Evolutionary conservation across 495 filamentous ascomycete genomes (phyloP), one percentile per base, ranked within the genome.

Genomic region (Rhypophila decipiens): DNA sequence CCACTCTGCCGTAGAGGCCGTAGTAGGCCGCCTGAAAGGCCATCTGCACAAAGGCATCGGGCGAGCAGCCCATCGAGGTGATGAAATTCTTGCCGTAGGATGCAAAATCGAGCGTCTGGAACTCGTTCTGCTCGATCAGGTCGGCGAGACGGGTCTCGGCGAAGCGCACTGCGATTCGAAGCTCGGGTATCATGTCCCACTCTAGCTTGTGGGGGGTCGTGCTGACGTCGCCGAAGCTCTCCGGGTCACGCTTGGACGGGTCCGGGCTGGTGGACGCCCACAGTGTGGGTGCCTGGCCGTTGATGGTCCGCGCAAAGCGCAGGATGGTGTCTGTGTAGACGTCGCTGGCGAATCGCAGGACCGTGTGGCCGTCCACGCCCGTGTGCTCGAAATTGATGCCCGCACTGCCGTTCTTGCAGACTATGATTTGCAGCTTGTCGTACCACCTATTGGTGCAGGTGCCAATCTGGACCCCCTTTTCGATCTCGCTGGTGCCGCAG

Each of bases 341-440:
- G 61, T 98, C 93, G 52, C 86, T 93, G 27, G 94, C 93, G 60
- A 98, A 95, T 13, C 93, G 86, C 39, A 98, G 75, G 4, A 98
- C 94, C 2, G 93, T 98, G 60, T 98, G 93, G 12, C 93, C 93
- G 61, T 98, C 93, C 5, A 98, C 93, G 53, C 94, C 94, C 0
- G 93, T 98, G 63, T 98, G 93, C 63, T 98, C 93, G 53, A 97
- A 96, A 66, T 98, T 98, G 80, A 98, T 97, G 22, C 93, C 93
- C 0, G 93, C 93, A 51, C 86, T 93, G 9, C 93, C 93, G 68
- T 96, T 98, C 72, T 95, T 94, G 76, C 94, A 97, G 33, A 98
- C 93, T 45, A 98, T 98, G 51, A 98, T 97, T 63, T 98, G 93
- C 21, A 98, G 78, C 67, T 98, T 98, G 66, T 98, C 93, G 59